Conservation (phyloP, 73 alveolate species). For the Stentor roeselii region DNA sequence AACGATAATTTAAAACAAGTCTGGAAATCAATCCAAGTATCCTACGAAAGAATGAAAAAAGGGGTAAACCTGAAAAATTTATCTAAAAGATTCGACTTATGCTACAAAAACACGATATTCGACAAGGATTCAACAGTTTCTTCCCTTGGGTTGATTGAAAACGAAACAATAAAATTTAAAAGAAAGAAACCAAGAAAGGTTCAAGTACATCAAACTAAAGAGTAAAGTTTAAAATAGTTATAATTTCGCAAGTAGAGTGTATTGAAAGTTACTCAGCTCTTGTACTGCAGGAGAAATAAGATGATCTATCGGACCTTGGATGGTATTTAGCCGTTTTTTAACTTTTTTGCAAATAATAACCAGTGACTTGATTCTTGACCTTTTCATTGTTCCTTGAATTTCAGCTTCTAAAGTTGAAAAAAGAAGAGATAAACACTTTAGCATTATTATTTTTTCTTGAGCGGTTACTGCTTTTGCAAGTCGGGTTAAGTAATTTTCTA, state of each 20-base stretch:
- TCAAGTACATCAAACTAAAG: neutral
- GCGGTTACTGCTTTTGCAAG: neutral
- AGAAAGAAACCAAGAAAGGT: neutral
- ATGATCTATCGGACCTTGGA: neutral
- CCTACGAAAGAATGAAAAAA: too few relatives aligned
- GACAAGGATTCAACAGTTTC: neutral
- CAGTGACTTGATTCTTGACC: neutral
- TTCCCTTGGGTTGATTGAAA: neutral
- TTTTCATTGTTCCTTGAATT: neutral
- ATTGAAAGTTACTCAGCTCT: too few relatives aligned
- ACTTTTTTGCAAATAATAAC: neutral
- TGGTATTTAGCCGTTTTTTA: neutral
- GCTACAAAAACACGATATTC: neutral
- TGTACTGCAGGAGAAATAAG: too few relatives aligned
- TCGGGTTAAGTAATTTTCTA: neutral
- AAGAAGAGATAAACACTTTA: too few relatives aligned
- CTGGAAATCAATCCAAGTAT: too few relatives aligned
- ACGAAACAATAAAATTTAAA: too few relatives aligned
- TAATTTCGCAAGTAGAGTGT: neutral
- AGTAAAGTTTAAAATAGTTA: neutral
- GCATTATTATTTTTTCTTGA: neutral
- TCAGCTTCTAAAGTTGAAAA: neutral
- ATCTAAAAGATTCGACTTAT: neutral
- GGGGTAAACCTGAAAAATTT: neutral
- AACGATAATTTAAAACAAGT: too few relatives aligned